Evolutionary conservation across 805 yeast species (phyloP), one percentile per base, ranked within the genome.

Genomic region (Sugiyamaella americana): DNA sequence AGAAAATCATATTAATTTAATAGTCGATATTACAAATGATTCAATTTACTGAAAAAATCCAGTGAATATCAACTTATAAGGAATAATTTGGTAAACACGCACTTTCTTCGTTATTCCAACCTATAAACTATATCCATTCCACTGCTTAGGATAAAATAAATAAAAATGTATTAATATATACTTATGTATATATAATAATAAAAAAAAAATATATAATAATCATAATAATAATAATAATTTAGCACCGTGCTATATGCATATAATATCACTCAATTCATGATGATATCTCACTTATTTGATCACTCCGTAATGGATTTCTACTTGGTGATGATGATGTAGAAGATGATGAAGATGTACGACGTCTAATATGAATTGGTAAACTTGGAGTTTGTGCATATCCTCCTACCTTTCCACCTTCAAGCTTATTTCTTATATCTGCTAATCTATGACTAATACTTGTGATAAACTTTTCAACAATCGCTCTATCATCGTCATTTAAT

Each of bases 391-490:
- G 37, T 16, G 37, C 37, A 11, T 35, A 11, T 6, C 17, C 37
- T 13, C 20, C 37, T 13, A 5, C 18, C 10, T 21, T 21, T 8
- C 5, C 18, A 5, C 20, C 37, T 13, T 35, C 37, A 16, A 50
- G 45, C 43, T 82, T 87, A 58, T 70, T 72, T 62, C 82, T 75
- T 59, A 89, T 71, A 8, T 82, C 79, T n/a, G 77, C 73, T 55
- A 91, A 71, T 52, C 98, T 72, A 55, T 79, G 82, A 13, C 91
- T 86, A 53, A 91, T 87, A 63, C 94, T 83, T 47, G 78, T 76
- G 54, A 88, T 82, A 59, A 89, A 87, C 63, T 80, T 80, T 61
- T 83, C 87, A 43, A 91, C 87, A 64, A 85, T 82, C 38, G 72
- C 76, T 43, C 69, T 69, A 63, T 91, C 98, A 42, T 82, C 87